Evolutionary conservation across 2,329 filamentous ascomycete genomes (phyloP).

Genomic region (Colletotrichum eleusines): DNA sequence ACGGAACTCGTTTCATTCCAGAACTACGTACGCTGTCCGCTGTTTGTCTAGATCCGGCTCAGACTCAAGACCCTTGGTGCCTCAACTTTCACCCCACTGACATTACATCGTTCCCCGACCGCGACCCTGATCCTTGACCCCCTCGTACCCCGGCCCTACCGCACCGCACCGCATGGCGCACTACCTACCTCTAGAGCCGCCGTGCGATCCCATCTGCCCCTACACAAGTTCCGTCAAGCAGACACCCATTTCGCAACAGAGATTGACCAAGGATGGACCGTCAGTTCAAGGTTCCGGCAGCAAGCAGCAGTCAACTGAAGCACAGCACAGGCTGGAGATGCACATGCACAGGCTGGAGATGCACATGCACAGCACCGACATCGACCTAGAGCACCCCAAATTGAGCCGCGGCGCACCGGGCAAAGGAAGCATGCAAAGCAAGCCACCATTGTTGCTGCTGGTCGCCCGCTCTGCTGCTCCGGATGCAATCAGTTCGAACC

Average conservation of each 20-base stretch:
- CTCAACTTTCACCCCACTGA: constrained; percentile 20
- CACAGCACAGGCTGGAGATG: constrained; percentile 22
- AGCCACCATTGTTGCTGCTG: neutral
- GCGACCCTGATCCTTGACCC: constrained; percentile 24
- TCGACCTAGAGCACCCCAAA: constrained; percentile 13
- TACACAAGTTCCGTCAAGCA: constrained; percentile 10
- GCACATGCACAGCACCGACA: constrained; percentile 27
- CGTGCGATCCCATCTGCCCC: constrained; percentile 17
- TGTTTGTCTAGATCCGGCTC: constrained; percentile 26
- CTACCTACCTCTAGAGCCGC: constrained; percentile 28
- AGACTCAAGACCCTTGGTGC: constrained; percentile 39
- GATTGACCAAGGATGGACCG: constrained; percentile 36
- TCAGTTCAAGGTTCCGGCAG: constrained; percentile 25
- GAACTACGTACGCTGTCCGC: constrained; percentile 9
- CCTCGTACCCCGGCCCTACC: constrained; percentile 18
- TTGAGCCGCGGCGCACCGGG: neutral
- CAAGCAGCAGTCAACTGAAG: constrained; percentile 28
- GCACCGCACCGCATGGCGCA: constrained; percentile 24
- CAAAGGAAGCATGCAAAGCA: constrained; percentile 1
- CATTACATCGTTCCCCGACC: constrained; percentile 12
- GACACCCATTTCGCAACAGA: constrained; percentile 22
- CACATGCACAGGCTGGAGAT: constrained; percentile 3
- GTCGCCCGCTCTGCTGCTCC: constrained; percentile 15
- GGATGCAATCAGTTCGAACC: constrained; percentile 34
- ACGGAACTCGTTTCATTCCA: constrained; percentile 4